Evolutionary conservation across 345 rosid species (phyloP), one percentile per base, ranked within the genome.

Genomic region (Dipteronia sinensis): DNA sequence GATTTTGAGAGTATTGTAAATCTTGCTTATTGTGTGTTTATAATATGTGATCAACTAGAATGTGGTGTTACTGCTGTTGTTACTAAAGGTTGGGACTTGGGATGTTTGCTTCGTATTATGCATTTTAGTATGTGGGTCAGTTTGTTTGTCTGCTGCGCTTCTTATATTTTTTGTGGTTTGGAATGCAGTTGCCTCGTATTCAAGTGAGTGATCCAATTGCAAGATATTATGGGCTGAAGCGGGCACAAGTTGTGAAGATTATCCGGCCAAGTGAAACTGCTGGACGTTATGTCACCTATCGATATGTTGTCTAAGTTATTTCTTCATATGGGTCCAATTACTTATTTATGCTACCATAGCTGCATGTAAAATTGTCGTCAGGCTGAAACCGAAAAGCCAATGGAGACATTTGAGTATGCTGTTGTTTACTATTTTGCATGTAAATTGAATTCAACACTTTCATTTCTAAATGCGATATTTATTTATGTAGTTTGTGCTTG

Each of bases 211-310:
- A 90, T 88, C 94, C 94, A 22, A 77, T 90, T 27, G 91, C 94
- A 23, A 87, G 90, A 82, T 90, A 90, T 82, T 90, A 83, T 65
- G 90, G 94, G 63, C 81, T 88, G 66, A 90, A 84, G 85, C 90
- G 94, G 73, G 94, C 92, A 22, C 94, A 90, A 79, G 94, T 90
- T 58, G 90, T 90, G 74, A 90, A 90, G 88, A 90, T 90, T 59
- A 90, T 88, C 42, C 85, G 94, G 74, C 89, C 94, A 0, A 90
- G 92, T 76, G 94, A 90, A 77, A 90, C 94, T 7, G 92, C 92
- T 11, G 94, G 94, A 72, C 89, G 94, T 65, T 90, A 90, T 73
- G 83, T 90, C 74, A 90, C 94, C 51, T 90, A 88, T 65, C 83
- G 92, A 63, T 87, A 87, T 76, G 94, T 86, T 78, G 92, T 90